Base-by-base conservation (phyloP, 139 green algal genomes). In the Micromonas commoda region DNA sequence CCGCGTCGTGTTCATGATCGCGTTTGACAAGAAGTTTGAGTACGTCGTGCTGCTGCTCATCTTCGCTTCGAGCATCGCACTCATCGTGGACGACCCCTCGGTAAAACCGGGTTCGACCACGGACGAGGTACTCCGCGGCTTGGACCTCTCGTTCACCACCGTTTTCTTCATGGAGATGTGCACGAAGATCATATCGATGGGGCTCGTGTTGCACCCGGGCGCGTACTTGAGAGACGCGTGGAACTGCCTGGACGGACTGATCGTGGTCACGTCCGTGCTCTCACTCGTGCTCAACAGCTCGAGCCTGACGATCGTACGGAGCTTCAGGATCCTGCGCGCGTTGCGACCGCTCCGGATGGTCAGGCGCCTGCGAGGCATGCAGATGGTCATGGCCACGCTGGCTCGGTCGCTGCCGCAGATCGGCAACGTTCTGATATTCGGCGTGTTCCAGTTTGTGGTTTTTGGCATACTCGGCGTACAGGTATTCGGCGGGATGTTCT, bases 391-490 rank as follows among this genome's bases (percentile, higher is more conserved):
- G 76, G 32, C 34, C 9, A 54, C 78, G 77, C 76, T 94, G n/a
- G 82, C 85, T 1, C 81, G 89, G 28, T 88, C 74, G 26, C 70
- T 94, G 57, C 82, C 84, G 1, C 83, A 88, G 37, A 92, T 94
- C 86, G 87, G 73, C 71, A 94, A 95, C 66, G 90, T 96, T 2
- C 84, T 85, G 72, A 71, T 93, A 2, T 81, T 96, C 20, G 83
- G 87, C 29, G 45, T 90, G 45, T 82, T 96, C 2, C 89, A 91
- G 69, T 92, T 93, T 81, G 33, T 92, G 45, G 90, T 96, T 39
- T 96, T 95, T 81, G 91, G 86, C 76, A 93, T 95, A 71, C 80
- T 96, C 38, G 91, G 90, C 3, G 85, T 92, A 53, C 89, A 95
- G 79, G 86, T 95, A 4, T 91, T 94, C 80, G 85, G 68, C 19